phyloP scores from a whole-genome alignment of 1,139 yeast species.

The Lodderomyces elongisporus region DNA sequence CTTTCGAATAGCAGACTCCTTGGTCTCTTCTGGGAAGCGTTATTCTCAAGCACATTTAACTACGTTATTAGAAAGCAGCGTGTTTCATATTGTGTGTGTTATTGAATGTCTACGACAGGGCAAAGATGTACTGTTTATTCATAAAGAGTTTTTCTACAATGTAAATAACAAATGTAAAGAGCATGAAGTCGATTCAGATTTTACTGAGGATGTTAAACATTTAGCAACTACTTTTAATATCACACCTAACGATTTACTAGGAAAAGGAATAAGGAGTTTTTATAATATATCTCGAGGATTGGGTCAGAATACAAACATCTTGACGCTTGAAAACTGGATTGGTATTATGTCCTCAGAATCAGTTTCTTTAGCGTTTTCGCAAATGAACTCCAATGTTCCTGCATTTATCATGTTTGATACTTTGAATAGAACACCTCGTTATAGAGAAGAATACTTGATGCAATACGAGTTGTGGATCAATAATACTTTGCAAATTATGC shows the following conservation, averaged over 20 bases:
- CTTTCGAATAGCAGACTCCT: constrained; percentile 3
- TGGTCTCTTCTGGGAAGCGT: too few species aligned
- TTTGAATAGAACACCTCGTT: constrained; percentile 31
- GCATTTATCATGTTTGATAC: constrained; percentile 33
- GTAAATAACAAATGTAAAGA: neutral
- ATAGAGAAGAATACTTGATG: constrained; percentile 26
- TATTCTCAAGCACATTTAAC: constrained; percentile 8
- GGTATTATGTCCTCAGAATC: constrained; percentile 22
- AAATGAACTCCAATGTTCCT: constrained; percentile 26
- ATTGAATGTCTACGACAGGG: constrained; percentile 5
- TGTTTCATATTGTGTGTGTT: constrained; percentile 10
- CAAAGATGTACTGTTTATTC: constrained; percentile 2
- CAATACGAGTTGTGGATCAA: constrained; percentile 36
- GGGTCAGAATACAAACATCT: constrained; percentile 5
- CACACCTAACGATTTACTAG: constrained; percentile 3
- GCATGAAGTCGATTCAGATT: neutral
- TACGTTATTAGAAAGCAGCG: constrained; percentile 10
- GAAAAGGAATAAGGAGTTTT: constrained; percentile 10
- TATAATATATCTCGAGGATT: constrained; percentile 4
- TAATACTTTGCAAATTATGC: constrained; percentile 16
- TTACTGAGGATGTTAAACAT: neutral
- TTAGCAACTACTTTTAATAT: constrained; percentile 1
- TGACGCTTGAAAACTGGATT: constrained; percentile 26
- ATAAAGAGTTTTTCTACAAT: constrained; percentile 3
- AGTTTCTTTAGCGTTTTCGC: constrained; percentile 25